Evolutionary conservation across 1,139 yeast genomes (phyloP).

Genomic region (Arxiozyma slooffiae): DNA sequence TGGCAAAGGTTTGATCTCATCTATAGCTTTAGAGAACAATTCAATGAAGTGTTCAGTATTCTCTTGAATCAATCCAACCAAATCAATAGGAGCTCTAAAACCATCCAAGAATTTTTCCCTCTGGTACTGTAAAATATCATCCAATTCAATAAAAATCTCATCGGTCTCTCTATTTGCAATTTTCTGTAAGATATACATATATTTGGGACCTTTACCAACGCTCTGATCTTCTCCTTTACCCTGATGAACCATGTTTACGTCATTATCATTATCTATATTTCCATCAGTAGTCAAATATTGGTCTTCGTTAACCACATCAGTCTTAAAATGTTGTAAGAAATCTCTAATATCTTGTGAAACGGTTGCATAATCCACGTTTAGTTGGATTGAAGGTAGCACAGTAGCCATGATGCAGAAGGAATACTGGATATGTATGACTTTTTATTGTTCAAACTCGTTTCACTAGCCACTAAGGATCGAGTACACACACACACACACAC

Average conservation of each 20-base stretch:
- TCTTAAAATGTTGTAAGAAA: conserved; percentile 51
- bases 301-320: conserved; percentile 16
- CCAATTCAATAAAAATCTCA: conserved; percentile 65
- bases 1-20: conserved; percentile 80
- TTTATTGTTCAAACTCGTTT: neutral
- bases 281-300: neutral
- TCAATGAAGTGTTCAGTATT: conserved; percentile 78
- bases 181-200: conserved; percentile 62
- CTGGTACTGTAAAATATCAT: conserved; percentile 69
- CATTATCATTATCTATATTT: conserved; percentile 23
- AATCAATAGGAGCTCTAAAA: conserved; percentile 20
- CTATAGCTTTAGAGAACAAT: conserved; percentile 63
- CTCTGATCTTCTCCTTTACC: conserved; percentile 27
- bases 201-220: conserved; percentile 53
- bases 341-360: conserved; percentile 45
- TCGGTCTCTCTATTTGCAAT: conserved; percentile 75
- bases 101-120: conserved; percentile 27
- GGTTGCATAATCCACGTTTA: conserved; percentile 54
- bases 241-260: conserved; percentile 12
- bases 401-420: conserved; percentile 18
- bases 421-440: neutral
- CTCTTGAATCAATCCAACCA: conserved; percentile 38
- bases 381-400: conserved; percentile 35
- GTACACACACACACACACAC: no score
- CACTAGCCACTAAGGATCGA: no score